A percentile compares a stretch with the other conserved stretches of the same genome.
Evolutionary conservation across 108 stramenopile genomes (phyloP).

Genomic region (Fragilaria radians): DNA sequence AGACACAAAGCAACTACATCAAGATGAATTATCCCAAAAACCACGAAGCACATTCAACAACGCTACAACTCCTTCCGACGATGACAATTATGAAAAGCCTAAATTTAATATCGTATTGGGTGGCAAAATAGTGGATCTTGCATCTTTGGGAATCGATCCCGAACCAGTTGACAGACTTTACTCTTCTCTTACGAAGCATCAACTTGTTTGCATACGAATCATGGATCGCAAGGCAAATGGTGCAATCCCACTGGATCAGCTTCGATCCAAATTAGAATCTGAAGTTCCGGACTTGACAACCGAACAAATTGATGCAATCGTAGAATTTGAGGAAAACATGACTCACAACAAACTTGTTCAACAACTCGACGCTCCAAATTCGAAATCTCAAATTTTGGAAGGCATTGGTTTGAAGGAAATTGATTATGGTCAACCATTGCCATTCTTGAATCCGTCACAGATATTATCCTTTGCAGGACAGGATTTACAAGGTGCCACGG

Average conservation of each 20-base stretch:
- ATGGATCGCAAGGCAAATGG: conserved; percentile 6
- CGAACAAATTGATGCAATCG: conserved; percentile 36
- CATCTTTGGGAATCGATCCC: background rate
- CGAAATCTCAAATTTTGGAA: no score
- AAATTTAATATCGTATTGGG: background rate
- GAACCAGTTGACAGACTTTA: conserved; percentile 15
- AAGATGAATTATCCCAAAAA: conserved; percentile 6
- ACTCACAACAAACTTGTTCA: conserved; percentile 24
- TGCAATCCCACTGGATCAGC: conserved; percentile 13
- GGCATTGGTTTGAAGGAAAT: no score
- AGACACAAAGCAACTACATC: conserved; percentile 7
- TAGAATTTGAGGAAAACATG: conserved; percentile 43
- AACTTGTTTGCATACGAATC: conserved; percentile 21
- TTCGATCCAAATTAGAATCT: conserved; percentile 26
- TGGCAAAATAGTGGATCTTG: background rate
- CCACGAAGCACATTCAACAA: conserved; percentile 1
- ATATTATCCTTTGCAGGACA: no score
- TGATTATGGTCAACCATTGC: no score
- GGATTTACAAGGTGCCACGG: no score
- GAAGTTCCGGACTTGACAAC: conserved; percentile 43
- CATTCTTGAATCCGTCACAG: no score
- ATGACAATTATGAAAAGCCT: conserved; percentile 1
- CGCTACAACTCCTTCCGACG: conserved; percentile 12
- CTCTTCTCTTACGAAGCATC: conserved; percentile 20
- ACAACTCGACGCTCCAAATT: no score